Evolutionary conservation across 495 filamentous ascomycete genomes (phyloP).

Genomic region (Neurospora pannonica): DNA sequence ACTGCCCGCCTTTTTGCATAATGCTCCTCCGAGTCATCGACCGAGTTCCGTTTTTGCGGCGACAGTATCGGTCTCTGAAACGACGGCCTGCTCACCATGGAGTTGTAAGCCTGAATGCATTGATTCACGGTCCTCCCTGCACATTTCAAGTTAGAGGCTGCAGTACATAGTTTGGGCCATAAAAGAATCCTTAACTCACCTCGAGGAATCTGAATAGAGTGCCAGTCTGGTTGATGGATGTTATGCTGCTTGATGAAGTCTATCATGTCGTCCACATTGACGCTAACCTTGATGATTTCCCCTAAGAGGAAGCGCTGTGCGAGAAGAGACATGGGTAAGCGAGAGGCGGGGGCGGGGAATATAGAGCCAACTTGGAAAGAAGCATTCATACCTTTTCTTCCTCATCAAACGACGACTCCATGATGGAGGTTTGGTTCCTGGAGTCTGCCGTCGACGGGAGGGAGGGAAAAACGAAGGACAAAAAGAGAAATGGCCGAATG

Average conservation of each 20-base stretch:
- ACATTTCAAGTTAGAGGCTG: conserved; percentile 15
- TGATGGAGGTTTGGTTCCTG: conserved; percentile 21
- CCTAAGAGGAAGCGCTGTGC: conserved; percentile 43
- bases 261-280: conserved; percentile 32
- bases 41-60: conserved; percentile 35
- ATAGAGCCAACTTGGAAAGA: conserved; percentile 5
- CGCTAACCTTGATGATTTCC: conserved; percentile 45
- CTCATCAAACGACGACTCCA: conserved; percentile 39
- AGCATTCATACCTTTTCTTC: conserved; percentile 35
- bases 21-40: conserved; percentile 33
- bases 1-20: conserved; percentile 32
- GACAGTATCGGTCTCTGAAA: conserved; percentile 15
- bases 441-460: conserved; percentile 13
- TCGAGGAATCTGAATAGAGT: conserved; percentile 36
- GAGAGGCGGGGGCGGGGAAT: conserved; percentile 1
- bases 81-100: conserved; percentile 28
- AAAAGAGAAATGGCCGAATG: conserved; percentile 15
- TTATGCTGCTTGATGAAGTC: conserved; percentile 39
- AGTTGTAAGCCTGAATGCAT: conserved; percentile 32
- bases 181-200: conserved; percentile 24
- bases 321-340: conserved; percentile 4
- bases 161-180: not conserved
- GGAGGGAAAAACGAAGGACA: conserved; percentile 16
- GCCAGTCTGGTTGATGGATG: conserved; percentile 32
- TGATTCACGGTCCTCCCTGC: conserved; percentile 41